phyloP scores from a whole-genome alignment of 768 basidiomycete genomes.

The Agaricus subrufescens region DNA sequence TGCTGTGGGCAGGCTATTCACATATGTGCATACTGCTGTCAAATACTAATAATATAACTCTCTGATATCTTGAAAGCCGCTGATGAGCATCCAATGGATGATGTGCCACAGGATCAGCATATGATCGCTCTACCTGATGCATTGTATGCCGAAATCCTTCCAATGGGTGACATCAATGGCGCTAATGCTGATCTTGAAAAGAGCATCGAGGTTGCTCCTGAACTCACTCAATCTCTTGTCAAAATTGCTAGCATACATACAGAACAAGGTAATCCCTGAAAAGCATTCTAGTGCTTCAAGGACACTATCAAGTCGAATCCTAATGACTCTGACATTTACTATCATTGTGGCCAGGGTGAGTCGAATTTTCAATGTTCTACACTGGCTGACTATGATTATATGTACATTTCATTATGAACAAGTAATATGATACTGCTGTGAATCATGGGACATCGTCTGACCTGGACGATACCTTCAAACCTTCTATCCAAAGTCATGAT shows the following conservation, averaged over 20 bases:
- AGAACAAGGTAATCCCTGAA: slow-evolving; percentile 82
- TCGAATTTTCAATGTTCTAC: not conserved
- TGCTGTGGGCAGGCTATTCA: too few relatives aligned
- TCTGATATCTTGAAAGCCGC: too few relatives aligned
- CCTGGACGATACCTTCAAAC: slow-evolving; percentile 69
- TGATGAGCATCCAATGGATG: too few relatives aligned
- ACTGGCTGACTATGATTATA: not conserved
- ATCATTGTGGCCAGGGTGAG: slow-evolving; percentile 94
- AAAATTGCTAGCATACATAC: slow-evolving; percentile 97
- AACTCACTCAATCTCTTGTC: slow-evolving; percentile 84
- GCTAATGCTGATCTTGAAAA: slow-evolving; percentile 83
- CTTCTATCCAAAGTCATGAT: too few relatives aligned
- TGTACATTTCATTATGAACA: slow-evolving; percentile 95
- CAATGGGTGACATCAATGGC: slow-evolving; percentile 68
- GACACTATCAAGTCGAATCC: slow-evolving; percentile 78
- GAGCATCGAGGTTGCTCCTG: slow-evolving; percentile 61
- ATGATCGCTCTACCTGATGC: too few relatives aligned
- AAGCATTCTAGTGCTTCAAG: slow-evolving; percentile 89
- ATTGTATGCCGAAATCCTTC: too few relatives aligned
- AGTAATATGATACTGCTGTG: slow-evolving; percentile 78
- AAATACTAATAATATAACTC: too few relatives aligned
- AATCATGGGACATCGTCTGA: slow-evolving; percentile 90
- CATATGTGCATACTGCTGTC: too few relatives aligned
- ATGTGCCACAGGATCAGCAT: too few relatives aligned
- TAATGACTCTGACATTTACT: slow-evolving; percentile 92